These are phyloP conservation scores for Orbilia quercus DNA, from an alignment of 2,329 filamentous ascomycete species.

Conservation along the genomic window DNA sequence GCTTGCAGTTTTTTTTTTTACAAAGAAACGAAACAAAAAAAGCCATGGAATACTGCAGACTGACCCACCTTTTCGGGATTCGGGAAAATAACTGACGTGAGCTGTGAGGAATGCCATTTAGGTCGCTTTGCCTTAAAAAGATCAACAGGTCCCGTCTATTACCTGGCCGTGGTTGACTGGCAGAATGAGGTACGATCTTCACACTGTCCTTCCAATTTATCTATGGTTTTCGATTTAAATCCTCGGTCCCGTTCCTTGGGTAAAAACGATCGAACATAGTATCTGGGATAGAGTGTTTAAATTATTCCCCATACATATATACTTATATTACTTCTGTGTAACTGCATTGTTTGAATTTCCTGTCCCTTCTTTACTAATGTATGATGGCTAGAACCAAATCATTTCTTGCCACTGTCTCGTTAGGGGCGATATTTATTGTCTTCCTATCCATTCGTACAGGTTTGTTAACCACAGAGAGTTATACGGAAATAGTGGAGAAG, in stretches of 20 bases:
- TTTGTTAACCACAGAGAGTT: conserved; percentile 50
- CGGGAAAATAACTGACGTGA: conserved; percentile 21
- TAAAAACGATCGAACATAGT: conserved; percentile 22
- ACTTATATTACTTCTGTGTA: no score
- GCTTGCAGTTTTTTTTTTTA: conserved; percentile 25
- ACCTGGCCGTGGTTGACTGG: conserved; percentile 18
- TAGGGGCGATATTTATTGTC: conserved; percentile 46
- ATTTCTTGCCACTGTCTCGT: conserved; percentile 45
- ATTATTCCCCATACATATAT: conserved; percentile 1
- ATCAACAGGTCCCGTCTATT: conserved; percentile 39
- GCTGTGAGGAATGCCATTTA: neutral
- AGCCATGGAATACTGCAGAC: conserved; percentile 5
- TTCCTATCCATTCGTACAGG: conserved; percentile 49
- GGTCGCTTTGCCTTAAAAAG: conserved; percentile 36
- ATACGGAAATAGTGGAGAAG: conserved; percentile 9
- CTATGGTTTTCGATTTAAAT: conserved; percentile 8
- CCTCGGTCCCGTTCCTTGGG: conserved; percentile 10
- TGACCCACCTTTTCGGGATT: conserved; percentile 35
- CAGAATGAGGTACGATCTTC: conserved; percentile 56
- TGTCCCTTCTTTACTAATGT: conserved; percentile 15
- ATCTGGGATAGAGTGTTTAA: conserved; percentile 17
- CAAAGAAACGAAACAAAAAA: conserved; percentile 11
- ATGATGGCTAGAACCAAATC: conserved; percentile 42
- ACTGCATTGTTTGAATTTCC: no score
- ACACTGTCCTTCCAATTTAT: conserved; percentile 2